Evolutionary conservation across 805 yeast species (phyloP).

Genomic region (Suhomyces faveliae): DNA sequence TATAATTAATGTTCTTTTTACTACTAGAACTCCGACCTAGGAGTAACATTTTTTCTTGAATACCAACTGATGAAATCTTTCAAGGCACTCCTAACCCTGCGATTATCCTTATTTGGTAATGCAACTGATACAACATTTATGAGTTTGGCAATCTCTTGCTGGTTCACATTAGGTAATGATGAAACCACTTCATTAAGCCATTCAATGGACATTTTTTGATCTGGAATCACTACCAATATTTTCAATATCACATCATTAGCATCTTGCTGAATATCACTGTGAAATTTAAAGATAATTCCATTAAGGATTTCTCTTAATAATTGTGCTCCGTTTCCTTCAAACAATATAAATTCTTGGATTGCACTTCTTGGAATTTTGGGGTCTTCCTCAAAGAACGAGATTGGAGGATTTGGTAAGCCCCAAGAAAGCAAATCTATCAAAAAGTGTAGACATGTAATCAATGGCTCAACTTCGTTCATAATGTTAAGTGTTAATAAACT

Average conservation of each 20-base stretch:
- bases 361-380: conserved; percentile 31
- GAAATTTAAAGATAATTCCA: conserved; percentile 72
- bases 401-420: conserved; percentile 81
- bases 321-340: conserved; percentile 52
- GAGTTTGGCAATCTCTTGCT: conserved; percentile 66
- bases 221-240: conserved; percentile 51
- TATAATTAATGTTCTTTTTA: not conserved
- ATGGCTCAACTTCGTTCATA: conserved; percentile 68
- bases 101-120: conserved; percentile 63
- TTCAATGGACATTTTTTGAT: conserved; percentile 39
- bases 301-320: conserved; percentile 53
- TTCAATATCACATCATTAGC: conserved; percentile 73
- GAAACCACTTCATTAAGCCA: conserved; percentile 64
- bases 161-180: conserved; percentile 63
- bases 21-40: conserved; percentile 25
- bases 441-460: conserved; percentile 68
- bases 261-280: conserved; percentile 66
- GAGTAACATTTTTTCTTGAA: conserved; percentile 64
- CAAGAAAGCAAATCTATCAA: conserved; percentile 79
- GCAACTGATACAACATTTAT: conserved; percentile 57
- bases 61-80: conserved; percentile 84
- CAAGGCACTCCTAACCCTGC: conserved; percentile 68
- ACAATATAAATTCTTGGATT: conserved; percentile 37
- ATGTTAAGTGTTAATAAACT: conserved; percentile 50
- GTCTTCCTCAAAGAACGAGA: conserved; percentile 56